Base-by-base conservation (phyloP, 1,139 yeast genomes). In the Pichia cactophila region DNA sequence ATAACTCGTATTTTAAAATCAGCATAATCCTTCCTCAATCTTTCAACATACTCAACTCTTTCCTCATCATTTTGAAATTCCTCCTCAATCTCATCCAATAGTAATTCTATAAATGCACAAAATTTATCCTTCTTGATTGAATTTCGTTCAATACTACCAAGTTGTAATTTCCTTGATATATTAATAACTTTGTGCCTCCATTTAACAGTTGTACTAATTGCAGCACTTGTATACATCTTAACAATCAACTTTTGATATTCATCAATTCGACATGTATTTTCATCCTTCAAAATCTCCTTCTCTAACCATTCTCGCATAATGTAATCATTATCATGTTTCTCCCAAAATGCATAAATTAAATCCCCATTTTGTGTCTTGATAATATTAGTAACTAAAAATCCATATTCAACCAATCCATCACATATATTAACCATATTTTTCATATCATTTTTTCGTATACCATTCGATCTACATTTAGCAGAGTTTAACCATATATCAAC, bases 261-360 rank as follows among this genome's bases (percentile, higher is more conserved):
- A 23, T 50, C 47, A 9, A 53, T 31, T 16, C 35, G 14, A n/a
- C 35, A 12, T 17, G 33, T 35, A 12, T 26, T 12, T 5, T 31
- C 17, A 9, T 42, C 31, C 12, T 36, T 41, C 1, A 29, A 17
- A n/a, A 37, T 23, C 14, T 46, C 45, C 5, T 43, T 28, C 45
- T 49, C 54, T 10, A 57, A 43, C 42, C 46, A 53, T 33, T 54
- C 54, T 20, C 49, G 53, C 8, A 58, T 44, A 4, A 45, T 41
- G 1, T 45, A 44, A 37, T 56, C 56, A 26, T 42, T 44, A 6
- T 58, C 54, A 45, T 55, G 45, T 12, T 31, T 42, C 36, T 60
- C 64, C 65, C 65, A 61, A 43, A 52, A 57, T 7, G 57, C 47
- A 45, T 56, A 62, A 5, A 52, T 51, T n/a, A 61, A 53, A 7